Conservation (phyloP, 202 grass and related monocot species). For the Panicum hallii region DNA sequence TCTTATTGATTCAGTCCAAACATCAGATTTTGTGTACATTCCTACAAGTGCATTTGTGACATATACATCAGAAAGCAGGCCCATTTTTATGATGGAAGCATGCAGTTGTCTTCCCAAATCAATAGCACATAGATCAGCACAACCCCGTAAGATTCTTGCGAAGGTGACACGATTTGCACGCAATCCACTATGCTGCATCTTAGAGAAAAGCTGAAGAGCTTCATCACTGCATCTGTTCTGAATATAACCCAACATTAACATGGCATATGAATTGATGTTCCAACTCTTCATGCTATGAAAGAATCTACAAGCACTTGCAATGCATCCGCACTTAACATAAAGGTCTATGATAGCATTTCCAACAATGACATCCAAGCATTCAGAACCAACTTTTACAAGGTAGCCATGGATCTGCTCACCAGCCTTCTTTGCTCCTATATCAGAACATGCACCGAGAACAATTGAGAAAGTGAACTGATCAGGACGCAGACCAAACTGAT, state of each 20-base stretch:
- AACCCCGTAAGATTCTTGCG: slow-evolving; percentile 76
- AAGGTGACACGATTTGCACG: slow-evolving; percentile 72
- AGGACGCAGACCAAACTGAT: slow-evolving; percentile 62
- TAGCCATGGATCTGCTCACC: slow-evolving; percentile 84
- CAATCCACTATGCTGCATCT: slow-evolving; percentile 88
- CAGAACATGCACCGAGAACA: slow-evolving; percentile 76
- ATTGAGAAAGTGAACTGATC: slow-evolving; percentile 83
- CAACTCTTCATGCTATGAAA: slow-evolving; percentile 83
- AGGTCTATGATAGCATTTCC: slow-evolving; percentile 88
- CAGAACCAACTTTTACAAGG: slow-evolving; percentile 77
- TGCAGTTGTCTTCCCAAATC: slow-evolving; percentile 90
- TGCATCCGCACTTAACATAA: slow-evolving; percentile 81
- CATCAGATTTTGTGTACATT: slow-evolving; percentile 73
- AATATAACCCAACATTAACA: slow-evolving; percentile 77
- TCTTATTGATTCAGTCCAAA: slow-evolving; percentile 37
- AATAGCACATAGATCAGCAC: slow-evolving; percentile 72
- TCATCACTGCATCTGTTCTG: slow-evolving; percentile 78
- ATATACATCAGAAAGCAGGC: slow-evolving; percentile 87
- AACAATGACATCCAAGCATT: slow-evolving; percentile 66
- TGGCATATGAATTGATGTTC: slow-evolving; percentile 82
- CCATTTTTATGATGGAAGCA: slow-evolving; percentile 91
- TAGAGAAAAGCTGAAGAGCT: slow-evolving; percentile 70
- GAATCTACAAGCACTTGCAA: slow-evolving; percentile 75
- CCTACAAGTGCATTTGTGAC: slow-evolving; percentile 82
- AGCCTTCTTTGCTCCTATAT: slow-evolving; percentile 63